phyloP scores from a whole-genome alignment of 2,329 filamentous ascomycete species.

The Aspergillus fijiensis region DNA sequence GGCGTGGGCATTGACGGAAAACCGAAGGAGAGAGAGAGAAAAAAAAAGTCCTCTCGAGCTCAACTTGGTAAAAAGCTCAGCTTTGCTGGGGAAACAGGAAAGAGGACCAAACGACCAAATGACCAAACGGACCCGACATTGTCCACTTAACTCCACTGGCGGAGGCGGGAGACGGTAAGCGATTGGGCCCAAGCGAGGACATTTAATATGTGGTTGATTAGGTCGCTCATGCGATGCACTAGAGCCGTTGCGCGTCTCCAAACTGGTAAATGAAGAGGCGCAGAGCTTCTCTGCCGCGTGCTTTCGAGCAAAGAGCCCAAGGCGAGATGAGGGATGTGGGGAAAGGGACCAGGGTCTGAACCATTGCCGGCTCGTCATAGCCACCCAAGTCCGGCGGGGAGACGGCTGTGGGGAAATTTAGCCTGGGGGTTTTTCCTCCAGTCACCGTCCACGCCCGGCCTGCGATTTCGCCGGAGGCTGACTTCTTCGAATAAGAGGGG shows the following conservation, averaged over 20 bases:
- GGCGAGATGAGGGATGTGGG: background rate
- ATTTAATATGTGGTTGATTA: background rate
- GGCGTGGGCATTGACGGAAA: background rate
- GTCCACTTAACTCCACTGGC: background rate
- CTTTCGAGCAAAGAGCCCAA: background rate
- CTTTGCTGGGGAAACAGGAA: background rate
- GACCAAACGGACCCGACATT: background rate
- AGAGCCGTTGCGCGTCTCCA: background rate
- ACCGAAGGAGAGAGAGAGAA: background rate
- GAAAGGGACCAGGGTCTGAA: background rate
- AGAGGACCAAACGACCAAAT: background rate
- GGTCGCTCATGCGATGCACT: background rate
- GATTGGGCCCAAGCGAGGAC: background rate
- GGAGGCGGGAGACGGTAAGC: background rate
- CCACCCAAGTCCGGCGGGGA: background rate
- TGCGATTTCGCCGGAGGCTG: background rate
- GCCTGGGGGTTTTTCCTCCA: background rate
- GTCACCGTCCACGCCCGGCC: background rate
- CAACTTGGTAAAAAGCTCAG: background rate
- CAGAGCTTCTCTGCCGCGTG: background rate
- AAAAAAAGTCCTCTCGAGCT: background rate
- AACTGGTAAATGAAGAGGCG: background rate
- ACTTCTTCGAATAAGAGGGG: background rate
- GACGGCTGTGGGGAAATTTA: background rate
- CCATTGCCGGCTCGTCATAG: too few relatives aligned